Base-by-base conservation (phyloP, 192 early-diverging fungal species). In the Borealophlyctis nickersoniae region DNA sequence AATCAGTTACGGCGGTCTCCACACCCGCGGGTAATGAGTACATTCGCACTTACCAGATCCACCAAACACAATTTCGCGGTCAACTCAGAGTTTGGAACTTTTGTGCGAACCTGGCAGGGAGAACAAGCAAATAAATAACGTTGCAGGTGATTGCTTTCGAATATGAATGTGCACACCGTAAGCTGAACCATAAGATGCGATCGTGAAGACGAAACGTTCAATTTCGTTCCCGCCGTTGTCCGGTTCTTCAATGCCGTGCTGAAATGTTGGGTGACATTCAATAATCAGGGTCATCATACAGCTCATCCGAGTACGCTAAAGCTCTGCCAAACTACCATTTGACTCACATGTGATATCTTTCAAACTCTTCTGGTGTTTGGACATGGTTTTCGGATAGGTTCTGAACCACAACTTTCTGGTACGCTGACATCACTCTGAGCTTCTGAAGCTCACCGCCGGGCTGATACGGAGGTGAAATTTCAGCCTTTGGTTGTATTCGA, bases 141-240 rank as follows among this genome's bases (percentile, higher is more conserved):
- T n/a, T n/a, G n/a, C n/a, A n/a, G n/a, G n/a, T n/a, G n/a, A n/a
- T n/a, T n/a, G n/a, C n/a, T n/a, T n/a, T 45, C 9, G 39, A 45
- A 7, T 7, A 19, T 19, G 19, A 45, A 45, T 45, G 39, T 52
- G 11, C 32, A 7, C 3, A 67, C 52, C 7, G 57, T 67, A 9
- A 67, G 49, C 35, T 67, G 66, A n/a, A 67, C 66, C 66, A 67
- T 61, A 32, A 67, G 58, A 61, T 67, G 66, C 5, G 66, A 67
- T 33, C 66, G 66, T 35, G 66, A 67, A 5, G 58, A 60, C 4
- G 35, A 36, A 16, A 67, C 57, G 30, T 67, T 67, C 45, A 67
- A 27, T 52, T 67, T 67, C 4, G 66, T 67, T 2, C 66, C 66
- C n/a, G 66, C 66, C 0, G 66, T 67, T 23, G 66, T 34, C 0